Base-by-base conservation (phyloP, 345 rosid species). In the Salix suchowensis region DNA sequence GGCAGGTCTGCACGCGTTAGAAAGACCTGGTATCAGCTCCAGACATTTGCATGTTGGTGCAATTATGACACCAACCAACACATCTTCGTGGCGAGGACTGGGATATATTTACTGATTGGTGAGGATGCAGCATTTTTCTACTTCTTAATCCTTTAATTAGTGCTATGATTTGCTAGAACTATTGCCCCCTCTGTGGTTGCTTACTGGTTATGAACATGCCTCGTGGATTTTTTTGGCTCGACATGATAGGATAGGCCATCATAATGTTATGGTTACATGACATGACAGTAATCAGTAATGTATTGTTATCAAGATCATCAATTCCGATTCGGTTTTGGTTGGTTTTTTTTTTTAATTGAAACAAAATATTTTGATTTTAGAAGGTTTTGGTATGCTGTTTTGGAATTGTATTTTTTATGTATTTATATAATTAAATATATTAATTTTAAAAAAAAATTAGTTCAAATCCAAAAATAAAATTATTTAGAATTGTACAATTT, bases 311-410 rank as follows among this genome's bases (percentile, higher is more conserved):
- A 34, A 3, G 32, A 30, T 30, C 32, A 30, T 30, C 32, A 0
- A 30, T 30, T 30, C 32, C 3, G 4, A 3, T 30, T 30, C 4
- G 32, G 4, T 30, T 30, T 30, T 3, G 3, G 4, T 30, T 30
- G 32, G 0, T 2, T 34, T 34, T 34, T 0, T 30, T 30, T 30
- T 30, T 34, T 1, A 34, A 34, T 4, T 4, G 1, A 4, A 32
- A 32, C 5, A 32, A 0, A 32, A 32, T 32, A 0, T 4, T 32
- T 32, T 32, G 34, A 1, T 34, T 34, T 34, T 34, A 5, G 36
- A 34, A 6, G 0, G 0, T 34, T 34, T 34, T 0, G 0, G 1
- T 1, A 0, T 4, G 6, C 6, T 34, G 4, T 4, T 34, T 34
- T 32, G 4, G 26, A 1, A 24, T 1, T 24, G 26, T 24, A 24